Conservation (phyloP, 768 basidiomycete species). For the Pisolithus orientalis region DNA sequence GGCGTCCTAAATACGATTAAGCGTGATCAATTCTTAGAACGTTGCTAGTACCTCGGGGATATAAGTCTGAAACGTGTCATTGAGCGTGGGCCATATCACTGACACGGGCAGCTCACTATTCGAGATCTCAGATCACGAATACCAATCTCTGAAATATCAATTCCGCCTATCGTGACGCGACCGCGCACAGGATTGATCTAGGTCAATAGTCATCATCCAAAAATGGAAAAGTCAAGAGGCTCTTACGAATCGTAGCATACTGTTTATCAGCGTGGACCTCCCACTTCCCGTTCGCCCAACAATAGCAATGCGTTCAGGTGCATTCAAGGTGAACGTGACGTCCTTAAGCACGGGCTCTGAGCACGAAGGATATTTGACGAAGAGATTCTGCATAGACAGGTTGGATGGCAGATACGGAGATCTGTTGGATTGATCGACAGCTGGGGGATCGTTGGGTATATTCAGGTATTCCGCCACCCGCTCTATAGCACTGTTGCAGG, state of each 20-base stretch:
- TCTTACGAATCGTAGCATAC: conserved; percentile 72
- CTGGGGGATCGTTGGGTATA: no score
- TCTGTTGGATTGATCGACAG: no score
- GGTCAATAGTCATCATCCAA: background rate
- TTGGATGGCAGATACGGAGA: no score
- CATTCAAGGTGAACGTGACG: conserved; percentile 66
- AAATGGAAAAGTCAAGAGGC: background rate
- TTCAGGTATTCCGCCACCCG: no score
- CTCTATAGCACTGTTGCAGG: no score
- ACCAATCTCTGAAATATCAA: conserved; percentile 83
- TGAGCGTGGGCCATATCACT: background rate
- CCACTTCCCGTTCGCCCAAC: conserved; percentile 80
- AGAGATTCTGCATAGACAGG: no score
- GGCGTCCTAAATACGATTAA: conserved; percentile 40
- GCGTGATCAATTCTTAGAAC: no score
- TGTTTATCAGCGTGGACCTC: conserved; percentile 83
- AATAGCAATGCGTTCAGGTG: conserved; percentile 71
- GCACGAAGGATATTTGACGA: no score
- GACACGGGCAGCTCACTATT: conserved; percentile 37
- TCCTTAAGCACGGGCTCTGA: conserved; percentile 56
- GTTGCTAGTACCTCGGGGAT: conserved; percentile 46
- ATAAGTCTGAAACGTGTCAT: conserved; percentile 48
- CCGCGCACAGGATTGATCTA: conserved; percentile 73
- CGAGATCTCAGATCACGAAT: conserved; percentile 77
- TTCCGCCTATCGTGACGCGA: conserved; percentile 78